Base-by-base conservation (phyloP, 1,284 basidiomycete species). In the Cryptococcus sp. region DNA sequence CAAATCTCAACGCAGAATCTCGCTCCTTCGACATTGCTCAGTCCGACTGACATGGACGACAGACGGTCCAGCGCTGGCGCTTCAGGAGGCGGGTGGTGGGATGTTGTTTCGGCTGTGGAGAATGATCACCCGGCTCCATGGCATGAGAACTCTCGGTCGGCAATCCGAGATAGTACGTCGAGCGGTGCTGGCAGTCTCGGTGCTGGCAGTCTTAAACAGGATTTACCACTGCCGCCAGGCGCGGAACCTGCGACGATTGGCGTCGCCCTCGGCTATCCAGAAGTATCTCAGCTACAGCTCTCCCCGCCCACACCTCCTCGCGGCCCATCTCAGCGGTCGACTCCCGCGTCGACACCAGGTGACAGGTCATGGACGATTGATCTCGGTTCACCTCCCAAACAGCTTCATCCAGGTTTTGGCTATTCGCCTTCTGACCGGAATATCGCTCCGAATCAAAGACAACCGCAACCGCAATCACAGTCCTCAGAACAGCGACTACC, bases 81-180 rank as follows among this genome's bases (percentile, higher is more conserved):
- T 6, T 49, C 55, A 17, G 52, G 54, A 5, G 62, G 64, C 7
- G 72, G 71, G 1, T 72, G 71, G 71, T 72, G 71, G 71, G 71
- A 75, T 62, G 64, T 75, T 3, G 65, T 75, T 6, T 73, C 71
- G 1, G 70, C 68, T 6, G 63, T 72, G 11, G 58, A 64, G 16
- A 48, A 50, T 5, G 58, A 63, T 16, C 41, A 54, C 23, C 57
- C 60, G 7, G 62, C 59, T 5, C 67, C 68, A 2, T 67, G 64
- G 66, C 51, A 61, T 19, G 57, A 65, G 2, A 46, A 48, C n/a
- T 19, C 41, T 27, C 47, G 50, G 0, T 22, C 51, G 20, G 58
- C 48, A 38, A 45, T 23, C 16, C 22, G 25, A 4, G 27, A n/a
- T 19, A 50, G 49, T 30, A 25, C 57, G 3, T 56, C 60, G 19